Evolutionary conservation across 1,284 basidiomycete genomes (phyloP).

Genomic region (Papiliotrema terrestris): DNA sequence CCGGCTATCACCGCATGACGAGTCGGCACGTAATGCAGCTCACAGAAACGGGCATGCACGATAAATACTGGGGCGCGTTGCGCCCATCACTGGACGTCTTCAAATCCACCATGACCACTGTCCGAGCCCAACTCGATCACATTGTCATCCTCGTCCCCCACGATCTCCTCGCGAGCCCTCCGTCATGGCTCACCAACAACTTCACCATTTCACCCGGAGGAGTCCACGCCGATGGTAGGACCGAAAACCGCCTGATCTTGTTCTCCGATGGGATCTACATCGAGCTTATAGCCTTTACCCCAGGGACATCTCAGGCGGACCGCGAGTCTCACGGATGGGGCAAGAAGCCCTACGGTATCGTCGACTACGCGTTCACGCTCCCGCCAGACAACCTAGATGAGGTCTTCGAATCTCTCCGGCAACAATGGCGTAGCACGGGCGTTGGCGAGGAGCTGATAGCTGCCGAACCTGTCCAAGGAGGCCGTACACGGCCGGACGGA

Average conservation of each 20-base stretch:
- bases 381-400: neutral
- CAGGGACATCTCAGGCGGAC: neutral
- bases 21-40: too few relatives aligned
- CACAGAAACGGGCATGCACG: too few relatives aligned
- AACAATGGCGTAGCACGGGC: neutral
- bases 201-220: slow-evolving; percentile 2
- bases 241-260: neutral
- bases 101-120: neutral
- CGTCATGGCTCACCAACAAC: slow-evolving; percentile 1
- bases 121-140: neutral
- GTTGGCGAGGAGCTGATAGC: neutral
- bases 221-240: neutral
- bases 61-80: too few relatives aligned
- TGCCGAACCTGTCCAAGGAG: neutral
- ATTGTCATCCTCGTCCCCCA: neutral
- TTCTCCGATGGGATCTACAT: slow-evolving; percentile 1
- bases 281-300: slow-evolving; percentile 2
- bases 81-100: too few relatives aligned
- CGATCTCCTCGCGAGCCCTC: neutral
- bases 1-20: too few relatives aligned
- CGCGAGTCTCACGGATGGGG: neutral
- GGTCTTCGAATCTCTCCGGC: neutral
- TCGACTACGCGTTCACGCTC: slow-evolving; percentile 1
- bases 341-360: neutral
- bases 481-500: neutral